Evolutionary conservation across 1,284 basidiomycete species (phyloP).

Genomic region (Golubevia pallescens): DNA sequence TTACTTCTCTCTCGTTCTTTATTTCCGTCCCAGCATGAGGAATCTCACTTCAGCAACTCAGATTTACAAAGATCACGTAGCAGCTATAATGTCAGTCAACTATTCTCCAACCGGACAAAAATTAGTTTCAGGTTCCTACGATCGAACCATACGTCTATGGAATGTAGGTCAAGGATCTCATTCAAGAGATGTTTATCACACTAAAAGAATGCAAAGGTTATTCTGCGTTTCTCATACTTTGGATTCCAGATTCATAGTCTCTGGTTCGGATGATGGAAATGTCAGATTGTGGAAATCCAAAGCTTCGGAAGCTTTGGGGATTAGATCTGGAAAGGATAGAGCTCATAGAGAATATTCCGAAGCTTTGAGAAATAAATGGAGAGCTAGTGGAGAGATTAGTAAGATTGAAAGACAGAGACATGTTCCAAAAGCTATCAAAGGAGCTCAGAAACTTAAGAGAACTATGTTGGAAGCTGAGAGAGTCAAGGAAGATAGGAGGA

Average conservation of each 20-base stretch:
- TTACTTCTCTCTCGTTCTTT: background rate
- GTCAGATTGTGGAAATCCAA: constrained; percentile 95
- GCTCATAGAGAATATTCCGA: constrained; percentile 92
- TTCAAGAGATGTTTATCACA: constrained; percentile 90
- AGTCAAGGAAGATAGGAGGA: constrained; percentile 90
- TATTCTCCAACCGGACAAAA: constrained; percentile 85
- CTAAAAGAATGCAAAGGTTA: constrained; percentile 97
- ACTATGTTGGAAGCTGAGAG: constrained; percentile 89
- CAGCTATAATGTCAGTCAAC: constrained; percentile 76
- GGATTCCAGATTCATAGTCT: constrained; percentile 89
- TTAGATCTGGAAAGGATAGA: constrained; percentile 88
- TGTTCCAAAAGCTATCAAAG: constrained; percentile 87
- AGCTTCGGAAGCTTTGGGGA: constrained; percentile 88
- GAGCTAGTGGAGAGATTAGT: constrained; percentile 79
- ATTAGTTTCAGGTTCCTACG: constrained; percentile 95
- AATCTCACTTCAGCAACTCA: constrained; percentile 82
- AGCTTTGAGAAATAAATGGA: constrained; percentile 87
- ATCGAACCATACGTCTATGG: constrained; percentile 93
- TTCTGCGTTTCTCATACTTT: constrained; percentile 76
- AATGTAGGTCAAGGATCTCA: constrained; percentile 79
- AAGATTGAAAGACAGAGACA: constrained; percentile 83
- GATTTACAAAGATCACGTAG: constrained; percentile 97
- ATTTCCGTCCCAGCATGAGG: constrained; percentile 69
- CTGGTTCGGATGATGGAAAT: constrained; percentile 96
- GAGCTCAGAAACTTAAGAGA: constrained; percentile 83